Evolutionary conservation across 2,329 filamentous ascomycete genomes (phyloP), one percentile per base, ranked within the genome.

Genomic region (Alternaria triticina): DNA sequence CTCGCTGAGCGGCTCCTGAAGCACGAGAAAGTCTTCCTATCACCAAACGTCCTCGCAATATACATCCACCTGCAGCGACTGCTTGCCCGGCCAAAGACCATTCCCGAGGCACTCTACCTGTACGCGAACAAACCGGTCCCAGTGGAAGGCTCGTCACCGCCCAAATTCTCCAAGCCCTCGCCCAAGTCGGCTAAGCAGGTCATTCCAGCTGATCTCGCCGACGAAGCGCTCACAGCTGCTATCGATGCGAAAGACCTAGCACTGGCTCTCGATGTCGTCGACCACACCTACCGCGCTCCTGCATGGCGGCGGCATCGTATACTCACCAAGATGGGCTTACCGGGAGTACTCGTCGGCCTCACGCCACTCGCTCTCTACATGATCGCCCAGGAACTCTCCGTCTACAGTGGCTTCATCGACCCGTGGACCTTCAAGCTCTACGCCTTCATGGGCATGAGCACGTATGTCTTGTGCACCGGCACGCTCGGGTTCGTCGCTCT

Each of bases 61-160:
- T 98, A 97, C 79, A 89, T 97, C 65, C 85, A 87, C 40, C 88
- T 93, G 47, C 93, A 97, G 78, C 85, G 89, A 27, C 85, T 89
- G 11, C 86, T 98, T 46, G 87, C 89, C 65, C 89, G 87, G 60
- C 90, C 93, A 3, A 88, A 92, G 68, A 89, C 91, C 47, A 87
- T 98, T 66, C 93, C 95, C 7, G 87, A 90, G 63, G 88, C 94
- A 45, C 91, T 99, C 74, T 83, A 89, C 59, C 85, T 97, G 57
- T 98, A 95, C 78, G 92, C 93, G 52, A 88, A 88, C 70, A 99
- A 98, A 80, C 91, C 92, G 10, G 83, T 89, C 66, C 91, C 94
- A 3, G 81, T 86, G 54, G 83, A 88, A 71, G 84, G 85, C 54
- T 85, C 87, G 17, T 86, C 86, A 15, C 86, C 74, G 8, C 74